Evolutionary conservation across 2,329 filamentous ascomycete species (phyloP), one percentile per base, ranked within the genome.

Genomic region (Scedosporium dehoogii): DNA sequence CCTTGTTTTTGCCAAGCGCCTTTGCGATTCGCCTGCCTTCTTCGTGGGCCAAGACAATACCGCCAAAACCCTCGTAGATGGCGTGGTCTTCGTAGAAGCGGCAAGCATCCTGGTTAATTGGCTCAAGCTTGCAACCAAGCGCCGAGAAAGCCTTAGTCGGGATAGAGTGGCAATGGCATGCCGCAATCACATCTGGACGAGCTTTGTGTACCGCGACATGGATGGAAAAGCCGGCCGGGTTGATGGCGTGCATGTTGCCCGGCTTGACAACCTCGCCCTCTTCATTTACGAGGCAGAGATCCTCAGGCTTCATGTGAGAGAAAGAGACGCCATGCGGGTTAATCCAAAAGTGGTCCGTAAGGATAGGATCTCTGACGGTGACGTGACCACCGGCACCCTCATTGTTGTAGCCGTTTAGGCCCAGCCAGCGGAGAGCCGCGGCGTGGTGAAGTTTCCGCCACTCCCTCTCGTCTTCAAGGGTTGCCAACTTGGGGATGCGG

Each of bases 341-440:
- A 59, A 85, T 88, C 85, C 86, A 88, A 70, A 88, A 87, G 0
- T 78, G 79, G 64, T 82, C 73, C 0, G 76, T 74, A 65, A 82
- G 74, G 66, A 86, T 82, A 0, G 85, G 84, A 67, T 88, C 86
- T 6, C 85, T 78, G 0, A 88, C 82, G 4, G 74, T 79, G 62
- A 89, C 88, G 69, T 89, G 86, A 0, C 86, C 86, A 14, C 77
- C 76, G 71, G 86, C 85, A 48, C 86, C 86, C 70, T 88, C 85
- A 0, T 80, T 82, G 71, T 33, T 33, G 29, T 33, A 33, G 29
- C 29, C 29, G 29, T 33, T 33, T 33, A 33, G 29, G 9, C 29
- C 29, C 29, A 33, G 29, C 29, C 29, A 33, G 6, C 29, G 29
- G 29, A 33, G 29, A 33, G 29, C 29, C 29, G 29, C 29, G 29